phyloP scores from a whole-genome alignment of 2,329 filamentous ascomycete genomes.

The Capronia americana region DNA sequence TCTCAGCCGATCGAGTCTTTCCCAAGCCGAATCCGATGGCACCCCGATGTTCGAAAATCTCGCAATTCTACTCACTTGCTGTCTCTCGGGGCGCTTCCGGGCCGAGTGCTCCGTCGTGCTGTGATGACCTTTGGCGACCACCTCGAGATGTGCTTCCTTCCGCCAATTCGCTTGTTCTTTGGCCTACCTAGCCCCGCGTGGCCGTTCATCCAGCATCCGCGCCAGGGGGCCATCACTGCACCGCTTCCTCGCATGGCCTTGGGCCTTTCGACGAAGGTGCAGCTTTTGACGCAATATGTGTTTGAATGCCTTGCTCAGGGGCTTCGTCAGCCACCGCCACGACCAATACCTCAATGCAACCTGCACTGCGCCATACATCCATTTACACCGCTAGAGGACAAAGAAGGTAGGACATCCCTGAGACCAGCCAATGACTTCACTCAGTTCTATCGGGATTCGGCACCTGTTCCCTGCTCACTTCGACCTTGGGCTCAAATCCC shows the following conservation, averaged over 20 bases:
- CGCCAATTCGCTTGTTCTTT: too few species aligned
- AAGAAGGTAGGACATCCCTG: not conserved
- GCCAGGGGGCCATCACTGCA: not conserved
- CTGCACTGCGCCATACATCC: constrained; percentile 1
- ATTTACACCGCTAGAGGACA: not conserved
- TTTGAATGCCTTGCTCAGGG: not conserved
- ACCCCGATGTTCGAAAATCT: not conserved
- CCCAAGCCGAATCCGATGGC: not conserved
- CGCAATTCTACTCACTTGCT: not conserved
- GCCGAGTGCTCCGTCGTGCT: not conserved
- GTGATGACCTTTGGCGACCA: not conserved
- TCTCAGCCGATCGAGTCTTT: not conserved
- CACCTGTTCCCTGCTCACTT: not conserved
- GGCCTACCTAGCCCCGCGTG: not conserved
- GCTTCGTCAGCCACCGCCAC: constrained; percentile 1
- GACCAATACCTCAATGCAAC: not conserved
- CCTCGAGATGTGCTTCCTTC: not conserved
- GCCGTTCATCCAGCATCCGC: not conserved
- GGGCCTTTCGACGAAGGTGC: not conserved
- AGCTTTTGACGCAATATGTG: not conserved
- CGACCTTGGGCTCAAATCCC: not conserved
- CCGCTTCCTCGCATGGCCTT: not conserved
- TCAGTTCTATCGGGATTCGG: not conserved
- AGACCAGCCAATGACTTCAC: not conserved
- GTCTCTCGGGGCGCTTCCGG: not conserved